Evolutionary conservation across 805 yeast species (phyloP), one percentile per base, ranked within the genome.

Genomic region (Cyberlindnera nakhonratchasimensis): DNA sequence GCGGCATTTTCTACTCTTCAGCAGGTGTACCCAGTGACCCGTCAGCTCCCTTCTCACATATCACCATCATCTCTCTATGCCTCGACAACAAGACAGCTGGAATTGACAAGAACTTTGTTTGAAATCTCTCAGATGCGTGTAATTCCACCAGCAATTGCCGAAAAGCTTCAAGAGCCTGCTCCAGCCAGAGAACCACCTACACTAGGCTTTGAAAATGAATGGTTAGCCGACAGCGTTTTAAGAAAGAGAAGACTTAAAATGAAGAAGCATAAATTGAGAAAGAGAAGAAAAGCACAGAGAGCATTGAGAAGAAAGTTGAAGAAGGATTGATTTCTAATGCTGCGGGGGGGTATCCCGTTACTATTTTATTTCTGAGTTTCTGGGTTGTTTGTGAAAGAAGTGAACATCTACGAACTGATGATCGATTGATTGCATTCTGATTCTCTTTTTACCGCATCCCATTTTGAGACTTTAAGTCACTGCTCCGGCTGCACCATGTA

Each of bases 241-340:
- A 77, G 93, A 64, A 86, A 86, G 62, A 81, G 99, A 71, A 79
- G 86, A 67, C 79, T 86, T 64, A 91, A 89, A 75, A 93, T 93
- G 97, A 93, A 91, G 79, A 87, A 90, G 63, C 99, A 93, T 69
- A 93, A 93, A 73, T 75, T 88, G 64, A 85, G 93, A 72, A 93
- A 93, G 82, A 86, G 98, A 77, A 85, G 97, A 79, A 89, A 82
- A 78, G 86, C 82, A 34, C 95, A 90, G 66, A 77, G 95, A 65
- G 84, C 93, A 13, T 71, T 82, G 62, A 82, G 77, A 76, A 80
- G 80, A 64, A 83, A 82, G 64, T 38, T 57, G 37, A 56, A 57
- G 50, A 56, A 56, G 50, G 60, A 56, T 37, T 56, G 43, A 46
- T 34, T 11, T 34, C 16, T 16, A 19, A 13, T 8, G 18, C 37